These are phyloP conservation scores for Alternaria gansuensis DNA, from an alignment of 2,329 filamentous ascomycete genomes.

Conservation along the genomic window DNA sequence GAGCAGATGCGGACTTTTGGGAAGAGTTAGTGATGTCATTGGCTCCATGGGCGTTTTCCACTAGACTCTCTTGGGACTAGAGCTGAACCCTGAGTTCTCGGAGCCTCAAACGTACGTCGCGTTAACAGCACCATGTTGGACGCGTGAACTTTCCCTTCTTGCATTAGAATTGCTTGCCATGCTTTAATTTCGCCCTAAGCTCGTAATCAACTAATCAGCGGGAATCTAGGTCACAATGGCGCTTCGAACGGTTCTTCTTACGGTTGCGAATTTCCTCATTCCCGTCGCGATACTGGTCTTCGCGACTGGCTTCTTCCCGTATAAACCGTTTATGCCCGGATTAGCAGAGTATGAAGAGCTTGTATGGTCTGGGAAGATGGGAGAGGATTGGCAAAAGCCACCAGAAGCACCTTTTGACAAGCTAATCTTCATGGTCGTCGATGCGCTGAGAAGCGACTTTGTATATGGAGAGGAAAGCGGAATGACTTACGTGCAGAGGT, in stretches of 20 bases:
- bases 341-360: constrained; percentile 73
- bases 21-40: constrained; percentile 48
- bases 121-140: constrained; percentile 37
- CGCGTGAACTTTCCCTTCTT: constrained; percentile 5
- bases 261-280: constrained; percentile 78
- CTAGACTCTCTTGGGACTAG: constrained; percentile 31
- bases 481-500: constrained; percentile 90
- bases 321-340: constrained; percentile 91
- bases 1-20: constrained; percentile 16
- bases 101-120: constrained; percentile 29
- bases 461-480: constrained; percentile 83
- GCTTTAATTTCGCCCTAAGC: neutral
- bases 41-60: constrained; percentile 29
- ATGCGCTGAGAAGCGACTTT: constrained; percentile 90
- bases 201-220: constrained; percentile 12
- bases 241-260: constrained; percentile 56
- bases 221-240: constrained; percentile 33
- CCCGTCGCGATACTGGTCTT: constrained; percentile 75
- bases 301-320: constrained; percentile 93
- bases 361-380: constrained; percentile 55
- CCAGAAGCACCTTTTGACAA: constrained; percentile 82
- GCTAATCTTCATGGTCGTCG: constrained; percentile 96
- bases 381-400: constrained; percentile 48
- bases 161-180: constrained; percentile 24
- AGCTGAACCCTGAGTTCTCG: constrained; percentile 41